phyloP scores from a whole-genome alignment of 2,329 filamentous ascomycete genomes.

The Orbilia oligospora region DNA sequence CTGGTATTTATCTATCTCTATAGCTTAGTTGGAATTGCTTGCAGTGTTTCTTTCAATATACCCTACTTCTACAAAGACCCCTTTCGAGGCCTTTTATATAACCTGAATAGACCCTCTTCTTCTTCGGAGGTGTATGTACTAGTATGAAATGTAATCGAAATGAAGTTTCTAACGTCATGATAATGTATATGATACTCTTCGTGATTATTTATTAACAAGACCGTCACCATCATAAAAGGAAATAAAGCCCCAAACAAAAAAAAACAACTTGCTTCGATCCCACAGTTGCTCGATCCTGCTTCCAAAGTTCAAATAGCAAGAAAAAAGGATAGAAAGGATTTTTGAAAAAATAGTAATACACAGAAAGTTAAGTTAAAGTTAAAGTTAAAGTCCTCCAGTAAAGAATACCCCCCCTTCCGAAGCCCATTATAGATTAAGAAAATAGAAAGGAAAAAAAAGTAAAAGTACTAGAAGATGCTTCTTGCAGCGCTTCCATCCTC shows the following conservation, averaged over 20 bases:
- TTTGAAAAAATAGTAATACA: constrained; percentile 21
- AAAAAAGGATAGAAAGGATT: background rate
- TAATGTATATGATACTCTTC: constrained; percentile 12
- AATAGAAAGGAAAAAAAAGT: constrained; percentile 6
- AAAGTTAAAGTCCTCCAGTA: constrained; percentile 8
- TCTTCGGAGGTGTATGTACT: too few species aligned
- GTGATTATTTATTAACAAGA: constrained; percentile 26
- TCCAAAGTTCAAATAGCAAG: background rate
- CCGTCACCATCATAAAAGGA: constrained; percentile 12
- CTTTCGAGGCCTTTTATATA: background rate
- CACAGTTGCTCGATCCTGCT: constrained; percentile 20
- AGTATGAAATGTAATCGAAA: background rate
- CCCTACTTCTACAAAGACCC: background rate
- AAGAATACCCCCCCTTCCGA: constrained; percentile 12
- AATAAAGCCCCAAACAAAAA: constrained; percentile 2
- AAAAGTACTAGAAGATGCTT: background rate
- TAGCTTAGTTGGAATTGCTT: background rate
- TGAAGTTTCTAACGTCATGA: background rate
- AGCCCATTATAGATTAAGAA: constrained; percentile 26
- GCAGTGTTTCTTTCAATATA: background rate
- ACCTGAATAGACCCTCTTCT: background rate
- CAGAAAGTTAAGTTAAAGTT: constrained; percentile 14
- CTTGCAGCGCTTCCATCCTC: background rate
- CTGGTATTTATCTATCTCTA: too few species aligned
- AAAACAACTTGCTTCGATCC: background rate